A percentile compares a stretch with the other conserved stretches of the same genome.
Evolutionary conservation across 1,284 basidiomycete genomes (phyloP).

Genomic region (Mycena sp.): DNA sequence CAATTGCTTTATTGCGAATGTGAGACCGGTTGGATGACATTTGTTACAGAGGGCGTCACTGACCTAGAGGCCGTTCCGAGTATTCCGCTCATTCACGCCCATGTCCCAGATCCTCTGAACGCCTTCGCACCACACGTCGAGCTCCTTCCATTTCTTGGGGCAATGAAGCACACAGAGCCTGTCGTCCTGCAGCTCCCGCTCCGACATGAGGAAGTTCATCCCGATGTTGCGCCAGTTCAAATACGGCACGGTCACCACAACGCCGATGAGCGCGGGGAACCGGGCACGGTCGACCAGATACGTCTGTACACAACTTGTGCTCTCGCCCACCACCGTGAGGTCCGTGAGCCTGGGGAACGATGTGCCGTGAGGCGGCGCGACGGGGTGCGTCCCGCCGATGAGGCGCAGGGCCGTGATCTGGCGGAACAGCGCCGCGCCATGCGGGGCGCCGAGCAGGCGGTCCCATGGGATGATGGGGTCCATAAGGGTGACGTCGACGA

Average conservation of each 20-base stretch:
- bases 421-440: slow-evolving; percentile 7
- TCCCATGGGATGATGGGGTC: slow-evolving; percentile 18
- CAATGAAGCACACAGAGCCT: slow-evolving; percentile 20
- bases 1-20: too few species aligned
- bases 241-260: slow-evolving; percentile 13
- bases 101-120: slow-evolving; percentile 11
- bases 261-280: slow-evolving; percentile 4
- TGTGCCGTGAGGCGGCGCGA: slow-evolving; percentile 1
- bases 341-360: slow-evolving; percentile 9
- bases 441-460: slow-evolving; percentile 6
- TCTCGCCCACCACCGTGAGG: slow-evolving; percentile 1
- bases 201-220: slow-evolving; percentile 20
- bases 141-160: slow-evolving; percentile 23
- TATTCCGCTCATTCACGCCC: slow-evolving; percentile 19
- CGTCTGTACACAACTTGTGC: not conserved
- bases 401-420: slow-evolving; percentile 12
- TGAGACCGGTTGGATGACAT: too few species aligned
- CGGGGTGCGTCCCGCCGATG: slow-evolving; percentile 10
- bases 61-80: not conserved
- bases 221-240: slow-evolving; percentile 5
- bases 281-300: not conserved
- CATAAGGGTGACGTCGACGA: slow-evolving; percentile 13
- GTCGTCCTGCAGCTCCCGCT: slow-evolving; percentile 1
- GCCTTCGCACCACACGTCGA: slow-evolving; percentile 17
- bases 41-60: not conserved